Base-by-base conservation (phyloP, 2,329 filamentous ascomycete species). In the Helotiales sp. region DNA sequence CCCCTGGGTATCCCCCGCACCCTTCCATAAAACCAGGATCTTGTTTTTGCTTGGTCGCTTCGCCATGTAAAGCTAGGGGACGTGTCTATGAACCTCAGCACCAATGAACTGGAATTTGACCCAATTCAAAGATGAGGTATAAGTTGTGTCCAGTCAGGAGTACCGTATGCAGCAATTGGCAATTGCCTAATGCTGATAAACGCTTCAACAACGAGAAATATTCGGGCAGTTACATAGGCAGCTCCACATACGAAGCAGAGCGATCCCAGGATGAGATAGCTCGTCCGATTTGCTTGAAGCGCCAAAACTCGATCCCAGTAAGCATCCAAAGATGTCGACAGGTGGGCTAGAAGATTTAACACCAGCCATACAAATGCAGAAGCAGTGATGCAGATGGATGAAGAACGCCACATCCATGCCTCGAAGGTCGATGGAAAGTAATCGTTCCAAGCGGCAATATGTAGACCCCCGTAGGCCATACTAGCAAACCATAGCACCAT, bases 401-500 rank as follows among this genome's bases (percentile, higher is more conserved):
- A 68, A 6, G 59, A 49, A 6, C 63, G 55, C 67, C 69, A 69
- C 24, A 68, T 52, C 22, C 40, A 59, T 40, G 17, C 20, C 24
- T 71, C 63, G 3, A 66, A 22, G 30, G 30, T 2, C 26, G 64
- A 28, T 0, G 68, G 68, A 22, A 71, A 71, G 24, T 69, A 64
- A 4, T 68, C 63, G n/a, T 68, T 58, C 66, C 64, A 71, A 2
- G 68, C 68, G 0, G 66, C 62, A 43, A 64, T 61, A 37, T 70
- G 68, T 8, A 70, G 43, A 2, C 37, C 60, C 3, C 66, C 64
- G 32, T 67, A 71, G 6, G 67, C 64, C n/a, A 67, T 61, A 49
- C 49, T 66, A 6, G 60, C 65, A 28, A 40, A 47, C 65, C 49
- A 68, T 6, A 68, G 40, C 2, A 30, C 37, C 26, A 69, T 67